Conservation (phyloP, 106 monocot genomes). For the Agapanthus africanus region DNA sequence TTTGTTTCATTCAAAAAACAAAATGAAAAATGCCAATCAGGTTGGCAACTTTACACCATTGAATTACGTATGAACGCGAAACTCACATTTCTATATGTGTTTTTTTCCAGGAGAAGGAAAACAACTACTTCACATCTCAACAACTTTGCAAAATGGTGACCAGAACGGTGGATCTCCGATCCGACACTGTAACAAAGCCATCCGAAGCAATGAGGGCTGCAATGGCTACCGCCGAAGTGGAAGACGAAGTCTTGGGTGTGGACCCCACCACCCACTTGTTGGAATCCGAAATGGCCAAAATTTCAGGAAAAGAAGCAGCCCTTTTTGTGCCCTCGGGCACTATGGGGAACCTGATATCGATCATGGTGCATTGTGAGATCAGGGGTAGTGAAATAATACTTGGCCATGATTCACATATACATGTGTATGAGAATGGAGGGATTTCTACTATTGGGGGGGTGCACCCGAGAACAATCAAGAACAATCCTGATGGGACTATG, state of each 20-base stretch:
- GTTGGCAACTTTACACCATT: too few relatives aligned
- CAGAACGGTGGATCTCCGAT: slow-evolving; percentile 60
- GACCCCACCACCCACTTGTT: slow-evolving; percentile 54
- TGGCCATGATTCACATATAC: slow-evolving; percentile 85
- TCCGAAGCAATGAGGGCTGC: slow-evolving; percentile 59
- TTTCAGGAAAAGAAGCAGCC: slow-evolving; percentile 74
- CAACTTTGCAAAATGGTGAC: slow-evolving; percentile 26
- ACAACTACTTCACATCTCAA: too few relatives aligned
- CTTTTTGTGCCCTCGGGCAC: slow-evolving; percentile 96
- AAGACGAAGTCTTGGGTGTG: slow-evolving; percentile 56
- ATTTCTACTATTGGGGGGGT: slow-evolving; percentile 84
- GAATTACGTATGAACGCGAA: too few relatives aligned
- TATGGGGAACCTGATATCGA: slow-evolving; percentile 90
- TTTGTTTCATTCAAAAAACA: too few relatives aligned
- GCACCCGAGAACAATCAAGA: slow-evolving; percentile 69
- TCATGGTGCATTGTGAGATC: slow-evolving; percentile 86
- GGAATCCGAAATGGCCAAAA: slow-evolving; percentile 39
- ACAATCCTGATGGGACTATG: slow-evolving; percentile 86
- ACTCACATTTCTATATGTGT: background rate
- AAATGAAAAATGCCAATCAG: too few relatives aligned
- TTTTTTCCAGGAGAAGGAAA: background rate
- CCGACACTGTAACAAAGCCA: slow-evolving; percentile 75
- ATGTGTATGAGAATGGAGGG: slow-evolving; percentile 94
- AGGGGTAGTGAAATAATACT: slow-evolving; percentile 90
- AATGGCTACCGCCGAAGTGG: slow-evolving; percentile 65